Base-by-base conservation (phyloP, 306 rosid species). In the Sophora flavescens region DNA sequence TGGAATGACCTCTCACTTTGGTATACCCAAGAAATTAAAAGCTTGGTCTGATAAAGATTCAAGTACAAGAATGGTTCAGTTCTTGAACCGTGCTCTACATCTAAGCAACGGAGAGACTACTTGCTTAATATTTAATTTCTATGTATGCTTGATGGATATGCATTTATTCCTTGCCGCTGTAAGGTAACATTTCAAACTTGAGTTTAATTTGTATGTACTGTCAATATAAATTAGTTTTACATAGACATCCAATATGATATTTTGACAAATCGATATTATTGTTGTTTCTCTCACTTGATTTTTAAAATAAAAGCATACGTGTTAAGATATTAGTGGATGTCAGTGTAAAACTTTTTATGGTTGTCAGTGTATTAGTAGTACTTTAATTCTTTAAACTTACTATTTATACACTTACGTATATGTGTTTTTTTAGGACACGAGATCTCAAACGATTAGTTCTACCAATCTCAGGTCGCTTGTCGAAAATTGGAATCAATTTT, bases 371-470 rank as follows among this genome's bases (percentile, higher is more conserved):
- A n/a, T n/a, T n/a, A n/a, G n/a, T n/a, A n/a, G n/a, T n/a, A n/a
- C n/a, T n/a, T n/a, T n/a, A n/a, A n/a, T n/a, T n/a, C n/a, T n/a
- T n/a, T n/a, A n/a, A n/a, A n/a, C n/a, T n/a, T n/a, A n/a, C n/a
- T n/a, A n/a, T n/a, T n/a, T n/a, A n/a, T n/a, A n/a, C n/a, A n/a
- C n/a, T n/a, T n/a, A n/a, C n/a, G n/a, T n/a, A n/a, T n/a, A n/a
- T 0, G 22, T 2, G 7, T 44, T 39, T 47, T 50, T 75, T 63
- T 32, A 87, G 87, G 76, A 84, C 65, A 4, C 81, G 41, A 1
- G 17, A 60, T 5, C 79, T 87, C 26, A 82, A 76, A 54, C 66
- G 52, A 64, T 52, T 83, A 13, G 80, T 81, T 57, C 78, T 85
- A 17, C 81, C 88, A 12, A 0, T 4, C 0, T 15, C 60, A 14